Evolutionary conservation across 2,329 filamentous ascomycete genomes (phyloP), one percentile per base, ranked within the genome.

Genomic region (Colletotrichum costaricense): DNA sequence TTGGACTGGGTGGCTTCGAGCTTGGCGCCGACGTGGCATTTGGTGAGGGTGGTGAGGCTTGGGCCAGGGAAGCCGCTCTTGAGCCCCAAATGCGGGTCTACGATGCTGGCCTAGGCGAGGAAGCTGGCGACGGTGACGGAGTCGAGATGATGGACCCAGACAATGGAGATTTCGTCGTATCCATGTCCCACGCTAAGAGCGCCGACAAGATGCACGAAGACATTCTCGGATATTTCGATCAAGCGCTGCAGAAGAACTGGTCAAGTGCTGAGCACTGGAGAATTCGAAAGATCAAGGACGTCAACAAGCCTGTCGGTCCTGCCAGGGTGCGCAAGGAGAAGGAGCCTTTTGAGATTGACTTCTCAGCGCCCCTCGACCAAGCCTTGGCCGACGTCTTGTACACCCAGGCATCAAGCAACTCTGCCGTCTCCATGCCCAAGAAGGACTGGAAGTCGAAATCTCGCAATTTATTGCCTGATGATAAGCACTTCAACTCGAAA

Each of bases 181-280:
- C 93, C n/a, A 91, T 98, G 85, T 90, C 90, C 54, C 93, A 93
- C 77, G 85, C 87, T 3, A 82, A 84, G 63, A 75, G 58, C 19
- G 88, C 88, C 63, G 94, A 94, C 78, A 88, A 88, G 79, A 85
- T 93, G 81, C 95, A 98, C 80, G 95, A 98, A 77, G 96, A 98
- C 78, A 98, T 99, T 71, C 88, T 99, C n/a, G 93, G 94, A 79
- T 99, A 98, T 85, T 99, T 99, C 80, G 97, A 99, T 81, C 95
- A 98, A 79, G 95, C 96, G 2, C 85, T 98, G 56, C 94, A 97
- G 81, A 98, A 98, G 88, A 98, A 98, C 79, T 99, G 97, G 96
- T 93, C 93, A 6, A 97, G 95, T 62, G 96, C 97, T n/a, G 97
- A 98, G 81, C 97, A 99, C 83, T 99, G 97, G 97, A 93, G 96